Base-by-base conservation (phyloP, 208 protist species). In the Naegleria lovaniensis region DNA sequence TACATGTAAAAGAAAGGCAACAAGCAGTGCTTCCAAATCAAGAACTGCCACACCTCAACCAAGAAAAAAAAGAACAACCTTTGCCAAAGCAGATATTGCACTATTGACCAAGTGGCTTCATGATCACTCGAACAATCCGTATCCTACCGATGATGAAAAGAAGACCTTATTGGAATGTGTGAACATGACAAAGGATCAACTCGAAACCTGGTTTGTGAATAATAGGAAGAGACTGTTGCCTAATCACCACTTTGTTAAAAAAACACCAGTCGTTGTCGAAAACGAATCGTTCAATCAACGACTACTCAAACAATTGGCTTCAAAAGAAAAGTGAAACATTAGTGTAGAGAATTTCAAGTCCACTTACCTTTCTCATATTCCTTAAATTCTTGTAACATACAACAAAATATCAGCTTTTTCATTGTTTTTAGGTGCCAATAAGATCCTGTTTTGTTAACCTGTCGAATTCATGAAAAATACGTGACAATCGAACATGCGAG, bases 141-240 rank as follows among this genome's bases (percentile, higher is more conserved):
- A 94, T 84, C 93, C 93, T 40, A 93, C 83, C 19, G 92, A 94
- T 43, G 91, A 94, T 13, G 91, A 94, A 33, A 94, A 94, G n/a
- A 25, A 83, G 16, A 7, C 83, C 6, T 40, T 94, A 0, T 76
- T 91, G 0, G n/a, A 52, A 6, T 25, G 22, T 25, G 93, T 92
- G 22, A 67, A 29, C 55, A 87, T 94, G 19, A 90, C 91, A 3
- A 91, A 83, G 7, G 92, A 75, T 51, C 92, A 93, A 85, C 88
- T 94, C 29, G 91, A 94, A 33, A 93, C 94, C 83, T 94, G 93
- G 93, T 94, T 94, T 75, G 92, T 92, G 0, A 94, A 94, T 83
- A 58, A 89, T 3, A 25, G 93, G 48, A 88, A 91, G 76, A 36
- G 92, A 43, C 36, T 76, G 59, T 33, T 76, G 59, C 59, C 59